Evolutionary conservation across 108 stramenopile genomes (phyloP), one percentile per base, ranked within the genome.

Genomic region (Skeletonema potamos): DNA sequence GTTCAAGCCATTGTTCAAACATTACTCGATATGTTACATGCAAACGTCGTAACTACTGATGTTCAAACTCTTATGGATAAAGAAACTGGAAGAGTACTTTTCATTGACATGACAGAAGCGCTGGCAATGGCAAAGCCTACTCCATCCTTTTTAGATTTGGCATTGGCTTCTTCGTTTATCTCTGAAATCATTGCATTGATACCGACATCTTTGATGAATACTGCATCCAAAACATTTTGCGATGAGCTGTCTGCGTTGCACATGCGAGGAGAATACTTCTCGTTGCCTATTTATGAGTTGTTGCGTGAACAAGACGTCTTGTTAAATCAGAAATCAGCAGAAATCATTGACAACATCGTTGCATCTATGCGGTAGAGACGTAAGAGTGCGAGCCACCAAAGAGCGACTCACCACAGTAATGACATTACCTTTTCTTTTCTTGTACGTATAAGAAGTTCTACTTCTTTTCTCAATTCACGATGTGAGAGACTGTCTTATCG

Each of bases 61-160:
- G 77, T 87, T 6, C 83, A 87, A 41, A 72, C 77, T 9, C 69
- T 87, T 39, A 82, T 87, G 22, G 66, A 81, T 0, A 61, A 62
- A 37, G 34, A 68, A 17, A 84, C 83, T 39, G 85, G 85, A 13
- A 20, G 66, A 13, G 68, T 79, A 13, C 28, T 87, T 0, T 82
- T 87, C 33, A 87, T 87, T 67, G 86, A 87, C 54, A 71, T 87
- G 81, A 87, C 83, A 17, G 83, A 87, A 64, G 86, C 86, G 6
- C 61, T 70, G 34, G 30, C 58, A 57, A 30, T 83, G 36, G 0
- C 70, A 17, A 26, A 10, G 4, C 56, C 57, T 9, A 51, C 18
- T 17, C 65, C 57, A 26, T 66, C 72, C 13, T 74, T 64, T 60
- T 15, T 82, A 34, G 65, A 82, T 56, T 56, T 54, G 39, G 57